A percentile compares a stretch with the other conserved stretches of the same genome.
Conservation (phyloP, 2,329 filamentous ascomycete genomes). For the Ophiocordyceps camponoti-floridani region DNA sequence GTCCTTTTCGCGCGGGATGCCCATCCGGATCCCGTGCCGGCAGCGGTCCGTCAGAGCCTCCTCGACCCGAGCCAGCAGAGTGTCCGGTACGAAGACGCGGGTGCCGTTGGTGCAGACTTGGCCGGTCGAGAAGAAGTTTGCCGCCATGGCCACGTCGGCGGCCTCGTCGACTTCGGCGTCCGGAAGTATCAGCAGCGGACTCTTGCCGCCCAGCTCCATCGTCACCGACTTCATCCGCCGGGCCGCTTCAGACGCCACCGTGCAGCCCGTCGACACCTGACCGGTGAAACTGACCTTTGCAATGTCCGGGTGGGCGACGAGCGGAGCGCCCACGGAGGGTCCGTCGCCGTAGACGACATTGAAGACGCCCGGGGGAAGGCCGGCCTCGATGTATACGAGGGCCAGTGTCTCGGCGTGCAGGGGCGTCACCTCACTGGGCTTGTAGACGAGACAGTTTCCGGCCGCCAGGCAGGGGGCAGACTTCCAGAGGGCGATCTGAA, state of each 20-base stretch:
- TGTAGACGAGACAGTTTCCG: conserved; percentile 83
- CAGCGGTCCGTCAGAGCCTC: conserved; percentile 33
- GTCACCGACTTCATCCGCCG: conserved; percentile 78
- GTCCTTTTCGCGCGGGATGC: conserved; percentile 49
- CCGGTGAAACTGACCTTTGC: conserved; percentile 84
- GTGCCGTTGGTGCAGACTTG: conserved; percentile 92
- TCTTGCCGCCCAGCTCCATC: conserved; percentile 84
- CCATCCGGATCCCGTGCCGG: conserved; percentile 53
- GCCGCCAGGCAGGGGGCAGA: conserved; percentile 71
- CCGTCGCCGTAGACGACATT: conserved; percentile 73
- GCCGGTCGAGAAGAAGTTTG: conserved; percentile 81
- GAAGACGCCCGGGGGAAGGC: conserved; percentile 67
- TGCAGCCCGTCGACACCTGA: conserved; percentile 67
- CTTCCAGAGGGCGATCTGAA: conserved; percentile 84
- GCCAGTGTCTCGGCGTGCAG: conserved; percentile 65
- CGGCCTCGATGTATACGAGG: conserved; percentile 60
- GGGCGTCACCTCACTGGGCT: conserved; percentile 74
- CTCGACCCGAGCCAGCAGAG: conserved; percentile 52
- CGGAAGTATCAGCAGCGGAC: conserved; percentile 60
- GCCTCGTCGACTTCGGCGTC: conserved; percentile 64
- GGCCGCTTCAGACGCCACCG: conserved; percentile 60
- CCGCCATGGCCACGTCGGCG: conserved; percentile 84
- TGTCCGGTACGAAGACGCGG: conserved; percentile 59
- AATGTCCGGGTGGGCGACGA: conserved; percentile 54
- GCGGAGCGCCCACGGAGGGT: conserved; percentile 50